Evolutionary conservation across 2,329 filamentous ascomycete genomes (phyloP).

Genomic region (Colletotrichum echinochloae): DNA sequence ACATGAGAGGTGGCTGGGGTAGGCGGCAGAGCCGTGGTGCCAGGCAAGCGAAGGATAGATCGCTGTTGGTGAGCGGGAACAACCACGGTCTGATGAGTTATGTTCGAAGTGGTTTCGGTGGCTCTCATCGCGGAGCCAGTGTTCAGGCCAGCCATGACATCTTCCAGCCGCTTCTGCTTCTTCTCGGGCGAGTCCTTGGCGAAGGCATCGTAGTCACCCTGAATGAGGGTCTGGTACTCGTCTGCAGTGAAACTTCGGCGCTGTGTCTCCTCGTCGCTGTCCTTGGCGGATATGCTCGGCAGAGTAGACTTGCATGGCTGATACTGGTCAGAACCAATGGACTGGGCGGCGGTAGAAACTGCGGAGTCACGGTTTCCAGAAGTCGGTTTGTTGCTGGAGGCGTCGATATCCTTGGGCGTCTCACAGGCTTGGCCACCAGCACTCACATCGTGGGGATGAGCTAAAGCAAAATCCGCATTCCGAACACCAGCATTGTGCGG

Average conservation of each 20-base stretch:
- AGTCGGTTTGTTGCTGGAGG: constrained; percentile 5
- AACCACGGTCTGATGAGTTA: constrained; percentile 24
- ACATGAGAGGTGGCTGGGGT: constrained; percentile 18
- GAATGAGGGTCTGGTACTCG: constrained; percentile 27
- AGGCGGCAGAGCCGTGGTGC: constrained; percentile 16
- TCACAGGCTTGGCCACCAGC: background rate
- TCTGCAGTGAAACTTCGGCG: constrained; percentile 21
- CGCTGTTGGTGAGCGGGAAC: constrained; percentile 1
- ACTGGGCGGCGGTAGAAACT: background rate
- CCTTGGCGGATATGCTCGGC: background rate
- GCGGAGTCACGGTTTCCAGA: background rate
- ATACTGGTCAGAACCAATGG: background rate
- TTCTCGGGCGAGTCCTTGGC: constrained; percentile 25
- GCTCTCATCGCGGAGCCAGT: background rate
- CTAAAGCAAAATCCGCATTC: background rate
- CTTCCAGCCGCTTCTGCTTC: constrained; percentile 2
- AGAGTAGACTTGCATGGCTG: background rate
- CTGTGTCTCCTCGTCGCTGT: background rate
- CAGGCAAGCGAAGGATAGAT: background rate
- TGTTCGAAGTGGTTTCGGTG: background rate
- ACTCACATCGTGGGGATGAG: background rate
- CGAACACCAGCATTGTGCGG: background rate
- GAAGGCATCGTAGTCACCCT: constrained; percentile 24
- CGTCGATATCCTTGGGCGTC: background rate
- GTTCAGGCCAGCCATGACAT: background rate